Evolutionary conservation across 129 eudicot genomes (phyloP), one percentile per base, ranked within the genome.

Genomic region (Helianthus annuus): DNA sequence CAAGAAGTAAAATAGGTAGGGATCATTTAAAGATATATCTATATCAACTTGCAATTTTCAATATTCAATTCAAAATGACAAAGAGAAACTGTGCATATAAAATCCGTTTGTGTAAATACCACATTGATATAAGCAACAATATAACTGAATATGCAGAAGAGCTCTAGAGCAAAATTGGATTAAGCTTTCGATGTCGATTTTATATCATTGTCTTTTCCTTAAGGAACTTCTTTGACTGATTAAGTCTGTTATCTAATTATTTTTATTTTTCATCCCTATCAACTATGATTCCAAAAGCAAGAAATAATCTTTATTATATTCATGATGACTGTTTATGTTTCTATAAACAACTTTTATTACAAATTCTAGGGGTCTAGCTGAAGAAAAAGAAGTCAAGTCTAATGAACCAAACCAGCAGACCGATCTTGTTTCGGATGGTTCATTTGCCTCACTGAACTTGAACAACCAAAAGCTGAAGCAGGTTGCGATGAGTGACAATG

Each of bases 351-450:
- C 8, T 4, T 76, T 48, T 57, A n/a, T 64, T 56, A 51, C 64
- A 13, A 38, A 1, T 65, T 67, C 10, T 72, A 88, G 89, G 66
- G 61, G 69, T 69, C 56, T 64, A 54, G 59, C 67, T 46, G 75
- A 82, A 29, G 84, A 56, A 17, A 66, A 49, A 19, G 86, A 70
- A 27, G 78, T 1, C 24, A 19, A 13, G 14, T 56, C 54, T 70
- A 10, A 48, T 46, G 42, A 34, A 19, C 44, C 72, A 14, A 12
- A 67, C 24, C 49, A 36, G 7, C 32, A 36, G 49, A 39, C 48
- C 48, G 5, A 63, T 63, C 14, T 63, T n/a, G 14, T n/a, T 38
- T 7, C 14, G 1, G 49, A 63, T 15, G 68, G 49, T n/a, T 36
- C 68, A 63, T 63, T 38, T 39, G 68, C 48, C 48, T 39, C 27